Evolutionary conservation across 1,139 yeast genomes (phyloP), one percentile per base, ranked within the genome.

Genomic region (Wickerhamomyces sp.): DNA sequence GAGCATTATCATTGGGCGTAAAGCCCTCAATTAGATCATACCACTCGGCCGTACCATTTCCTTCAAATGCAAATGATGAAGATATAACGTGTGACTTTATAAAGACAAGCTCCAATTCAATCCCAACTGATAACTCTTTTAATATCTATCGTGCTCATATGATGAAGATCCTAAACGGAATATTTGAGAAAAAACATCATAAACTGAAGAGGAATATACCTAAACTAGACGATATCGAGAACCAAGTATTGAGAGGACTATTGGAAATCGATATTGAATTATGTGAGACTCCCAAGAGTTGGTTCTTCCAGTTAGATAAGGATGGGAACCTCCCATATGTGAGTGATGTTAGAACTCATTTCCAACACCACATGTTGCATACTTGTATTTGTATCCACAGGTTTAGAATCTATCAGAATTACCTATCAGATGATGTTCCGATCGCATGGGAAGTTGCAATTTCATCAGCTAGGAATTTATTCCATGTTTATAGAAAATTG

Each of bases 361-460:
- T 60, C 41, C 63, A 59, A 36, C 63, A 58, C 34, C 63, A 61
- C 41, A 57, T 59, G 56, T 43, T 60, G 6, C 65, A 61, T 38
- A 54, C 62, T 1, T 59, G 62, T 47, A 57, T 60, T 35, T 61
- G 63, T 47, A 59, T 59, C 44, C 64, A 61, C 37, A 50, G 65
- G 45, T 59, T 61, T 40, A 55, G 64, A 46, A 48, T 61, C 11
- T 59, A 58, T 47, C 64, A 59, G 27, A 59, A 52, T 31, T 60
- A 55, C 39, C 44, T 61, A 9, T 52, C 55, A 26, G 57, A 57
- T 23, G 55, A 53, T n/a, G 51, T 56, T 11, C 61, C 61, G 10
- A 44, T 56, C 27, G 62, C 63, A 2, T 58, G 60, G 59, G 58
- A 59, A 33, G 57, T 59, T 37, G 61, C 59, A 9, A 51, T 54